Evolutionary conservation across 2,329 filamentous ascomycete genomes (phyloP).

Genomic region (Zymoseptoria tritici): DNA sequence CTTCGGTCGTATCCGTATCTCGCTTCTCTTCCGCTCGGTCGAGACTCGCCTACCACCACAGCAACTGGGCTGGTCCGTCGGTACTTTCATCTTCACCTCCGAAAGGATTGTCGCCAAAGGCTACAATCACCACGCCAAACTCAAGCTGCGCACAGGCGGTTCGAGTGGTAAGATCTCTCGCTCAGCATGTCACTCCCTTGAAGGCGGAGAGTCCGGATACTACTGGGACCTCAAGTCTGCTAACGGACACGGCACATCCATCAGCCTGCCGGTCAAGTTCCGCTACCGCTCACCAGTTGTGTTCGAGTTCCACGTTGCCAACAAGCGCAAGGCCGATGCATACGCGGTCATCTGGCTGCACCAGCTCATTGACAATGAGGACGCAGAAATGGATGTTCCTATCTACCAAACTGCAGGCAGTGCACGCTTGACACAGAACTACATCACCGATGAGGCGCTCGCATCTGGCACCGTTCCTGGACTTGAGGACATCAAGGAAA

Average conservation of each 20-base stretch:
- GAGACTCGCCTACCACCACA: constrained; percentile 77
- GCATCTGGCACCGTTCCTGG: constrained; percentile 55
- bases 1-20: constrained; percentile 83
- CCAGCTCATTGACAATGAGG: constrained; percentile 73
- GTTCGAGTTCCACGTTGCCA: constrained; percentile 69
- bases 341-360: constrained; percentile 82
- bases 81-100: constrained; percentile 81
- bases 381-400: constrained; percentile 72
- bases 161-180: constrained; percentile 65
- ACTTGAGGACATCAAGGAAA: constrained; percentile 65
- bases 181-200: constrained; percentile 52
- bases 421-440: constrained; percentile 78
- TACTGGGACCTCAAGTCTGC: constrained; percentile 48
- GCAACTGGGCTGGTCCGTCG: constrained; percentile 89
- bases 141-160: constrained; percentile 77
- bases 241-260: constrained; percentile 38
- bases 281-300: constrained; percentile 85
- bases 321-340: constrained; percentile 62
- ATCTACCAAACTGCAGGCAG: constrained; percentile 78
- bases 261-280: constrained; percentile 80
- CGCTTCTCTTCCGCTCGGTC: constrained; percentile 80
- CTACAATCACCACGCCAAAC: constrained; percentile 57
- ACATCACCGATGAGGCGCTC: constrained; percentile 74
- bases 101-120: constrained; percentile 58
- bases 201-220: constrained; percentile 47